Percentiles rank a stretch among this genome's conserved stretches.
Conservation (phyloP, 2,329 filamentous ascomycete species). For the Paecilomyces dactylethromorphus region DNA sequence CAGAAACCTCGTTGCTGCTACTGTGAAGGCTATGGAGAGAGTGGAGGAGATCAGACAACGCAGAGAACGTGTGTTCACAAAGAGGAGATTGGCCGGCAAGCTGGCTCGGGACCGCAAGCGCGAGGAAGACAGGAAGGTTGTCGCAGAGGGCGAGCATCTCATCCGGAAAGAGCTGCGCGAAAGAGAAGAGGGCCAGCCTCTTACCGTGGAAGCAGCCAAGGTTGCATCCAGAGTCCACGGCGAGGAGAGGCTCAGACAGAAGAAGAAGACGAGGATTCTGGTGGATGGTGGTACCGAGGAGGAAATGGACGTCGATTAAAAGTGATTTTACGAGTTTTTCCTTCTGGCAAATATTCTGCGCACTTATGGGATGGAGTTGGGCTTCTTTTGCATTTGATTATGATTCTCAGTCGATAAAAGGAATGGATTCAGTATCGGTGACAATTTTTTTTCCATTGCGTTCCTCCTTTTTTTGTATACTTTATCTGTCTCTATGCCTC, state of each 20-base stretch:
- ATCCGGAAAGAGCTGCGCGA: constrained; percentile 63
- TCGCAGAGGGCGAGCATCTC: constrained; percentile 87
- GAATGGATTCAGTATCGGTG: constrained; percentile 17
- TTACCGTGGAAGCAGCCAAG: constrained; percentile 30
- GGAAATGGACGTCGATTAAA: constrained; percentile 43
- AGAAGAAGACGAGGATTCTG: constrained; percentile 38
- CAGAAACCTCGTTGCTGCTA: constrained; percentile 80
- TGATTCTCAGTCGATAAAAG: constrained; percentile 16
- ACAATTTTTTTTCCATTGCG: not conserved
- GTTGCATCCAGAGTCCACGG: constrained; percentile 30
- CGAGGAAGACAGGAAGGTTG: constrained; percentile 75
- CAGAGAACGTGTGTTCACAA: constrained; percentile 89
- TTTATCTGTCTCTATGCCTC: not conserved
- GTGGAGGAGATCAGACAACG: constrained; percentile 76
- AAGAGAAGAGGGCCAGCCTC: constrained; percentile 44
- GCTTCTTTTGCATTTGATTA: constrained; percentile 13
- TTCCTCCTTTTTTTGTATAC: not conserved
- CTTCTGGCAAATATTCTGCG: constrained; percentile 8
- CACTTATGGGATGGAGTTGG: constrained; percentile 17
- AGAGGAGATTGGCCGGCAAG: constrained; percentile 87
- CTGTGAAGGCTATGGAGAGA: constrained; percentile 85
- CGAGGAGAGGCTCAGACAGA: constrained; percentile 35
- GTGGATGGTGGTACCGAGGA: constrained; percentile 40
- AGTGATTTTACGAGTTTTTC: constrained; percentile 6
- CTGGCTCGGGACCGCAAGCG: constrained; percentile 64